phyloP scores from a whole-genome alignment of 148 eudicot genomes.

The Polygonum maritimum region DNA sequence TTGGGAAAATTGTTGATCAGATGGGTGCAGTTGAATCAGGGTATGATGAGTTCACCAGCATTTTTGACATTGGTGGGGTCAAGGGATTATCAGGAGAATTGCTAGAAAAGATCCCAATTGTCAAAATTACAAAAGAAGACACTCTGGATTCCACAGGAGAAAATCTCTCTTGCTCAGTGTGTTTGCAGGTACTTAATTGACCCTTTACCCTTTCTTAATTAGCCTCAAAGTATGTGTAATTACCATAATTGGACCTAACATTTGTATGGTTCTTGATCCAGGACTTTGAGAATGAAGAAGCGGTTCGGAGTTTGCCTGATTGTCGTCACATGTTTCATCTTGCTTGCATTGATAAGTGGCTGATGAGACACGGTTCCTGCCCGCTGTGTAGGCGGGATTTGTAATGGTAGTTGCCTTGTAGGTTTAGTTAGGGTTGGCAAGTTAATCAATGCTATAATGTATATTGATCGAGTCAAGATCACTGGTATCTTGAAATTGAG shows the following conservation, averaged over 20 bases:
- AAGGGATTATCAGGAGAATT: slow-evolving; percentile 73
- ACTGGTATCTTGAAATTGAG: neutral
- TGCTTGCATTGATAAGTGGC: slow-evolving; percentile 95
- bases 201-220: neutral
- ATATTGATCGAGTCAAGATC: neutral
- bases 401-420: slow-evolving; percentile 14
- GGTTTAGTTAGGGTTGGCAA: neutral
- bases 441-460: neutral
- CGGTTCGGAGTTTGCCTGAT: slow-evolving; percentile 69
- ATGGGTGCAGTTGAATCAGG: slow-evolving; percentile 79
- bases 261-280: slow-evolving; percentile 4
- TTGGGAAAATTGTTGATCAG: slow-evolving; percentile 23
- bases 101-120: slow-evolving; percentile 76
- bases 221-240: too few species aligned
- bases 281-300: slow-evolving; percentile 88
- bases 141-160: slow-evolving; percentile 73
- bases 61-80: slow-evolving; percentile 68
- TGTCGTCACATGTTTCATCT: slow-evolving; percentile 93
- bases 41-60: slow-evolving; percentile 62
- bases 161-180: slow-evolving; percentile 75
- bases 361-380: slow-evolving; percentile 84
- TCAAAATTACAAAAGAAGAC: slow-evolving; percentile 54
- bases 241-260: neutral
- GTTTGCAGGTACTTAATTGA: slow-evolving; percentile 57
- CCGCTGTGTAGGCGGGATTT: slow-evolving; percentile 91